phyloP scores from a whole-genome alignment of 2,329 filamentous ascomycete species.

The Ramichloridium luteum region DNA sequence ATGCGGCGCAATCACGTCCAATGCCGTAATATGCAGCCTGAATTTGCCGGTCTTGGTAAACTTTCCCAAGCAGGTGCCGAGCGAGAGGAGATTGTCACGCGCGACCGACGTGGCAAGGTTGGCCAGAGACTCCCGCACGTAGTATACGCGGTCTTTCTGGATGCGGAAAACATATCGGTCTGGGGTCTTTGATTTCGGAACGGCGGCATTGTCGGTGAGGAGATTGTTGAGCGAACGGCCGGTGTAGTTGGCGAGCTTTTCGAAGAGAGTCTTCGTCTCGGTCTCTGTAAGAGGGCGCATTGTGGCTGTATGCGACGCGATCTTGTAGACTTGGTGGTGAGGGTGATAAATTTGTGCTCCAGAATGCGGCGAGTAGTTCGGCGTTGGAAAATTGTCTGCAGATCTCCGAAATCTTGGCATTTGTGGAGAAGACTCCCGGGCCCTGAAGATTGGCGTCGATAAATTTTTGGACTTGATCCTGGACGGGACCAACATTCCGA shows the following conservation, averaged over 20 bases:
- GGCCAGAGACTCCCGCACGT: slow-evolving; percentile 76
- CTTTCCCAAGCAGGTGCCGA: slow-evolving; percentile 87
- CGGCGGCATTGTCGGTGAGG: slow-evolving; percentile 31
- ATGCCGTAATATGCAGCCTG: slow-evolving; percentile 80
- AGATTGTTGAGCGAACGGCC: slow-evolving; percentile 76
- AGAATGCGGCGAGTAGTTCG: slow-evolving; percentile 2
- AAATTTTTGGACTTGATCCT: too few species aligned
- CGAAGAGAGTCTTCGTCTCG: slow-evolving; percentile 71
- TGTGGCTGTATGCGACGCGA: slow-evolving; percentile 20
- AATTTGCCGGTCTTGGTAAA: slow-evolving; percentile 97
- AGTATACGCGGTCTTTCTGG: slow-evolving; percentile 76
- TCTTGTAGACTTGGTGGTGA: slow-evolving; percentile 1
- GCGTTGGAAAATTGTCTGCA: slow-evolving; percentile 2
- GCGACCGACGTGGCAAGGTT: slow-evolving; percentile 82
- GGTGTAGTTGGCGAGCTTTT: slow-evolving; percentile 89
- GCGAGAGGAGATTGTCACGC: slow-evolving; percentile 66
- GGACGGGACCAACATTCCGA: too few species aligned
- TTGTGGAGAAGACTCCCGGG: too few species aligned
- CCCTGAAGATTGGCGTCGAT: too few species aligned
- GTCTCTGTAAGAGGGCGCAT: slow-evolving; percentile 75
- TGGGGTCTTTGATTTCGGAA: slow-evolving; percentile 38
- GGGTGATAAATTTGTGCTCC: neutral
- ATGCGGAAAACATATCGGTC: slow-evolving; percentile 81
- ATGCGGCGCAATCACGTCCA: slow-evolving; percentile 79
- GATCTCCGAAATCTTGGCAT: neutral